A percentile compares a stretch with the other conserved stretches of the same genome.
phyloP scores from a whole-genome alignment of 164 flowering plant genomes.

The Warburgia ugandensis region DNA sequence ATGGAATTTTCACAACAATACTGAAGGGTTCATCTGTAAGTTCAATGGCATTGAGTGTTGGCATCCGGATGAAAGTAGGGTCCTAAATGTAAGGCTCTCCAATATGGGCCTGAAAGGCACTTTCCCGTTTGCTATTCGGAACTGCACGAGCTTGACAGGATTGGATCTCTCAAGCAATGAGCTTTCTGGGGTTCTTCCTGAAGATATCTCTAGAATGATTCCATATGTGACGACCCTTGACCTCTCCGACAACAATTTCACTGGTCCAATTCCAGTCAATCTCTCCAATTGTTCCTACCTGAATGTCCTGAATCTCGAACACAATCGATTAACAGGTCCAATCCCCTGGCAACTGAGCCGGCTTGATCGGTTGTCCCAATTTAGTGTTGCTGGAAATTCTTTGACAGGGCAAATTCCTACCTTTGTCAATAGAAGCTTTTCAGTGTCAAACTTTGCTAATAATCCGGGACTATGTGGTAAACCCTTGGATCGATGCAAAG shows the following conservation, averaged over 20 bases:
- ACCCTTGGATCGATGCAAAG: slow-evolving; percentile 22
- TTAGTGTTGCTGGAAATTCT: slow-evolving; percentile 49
- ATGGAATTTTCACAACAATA: slow-evolving; percentile 49
- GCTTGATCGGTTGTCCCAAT: slow-evolving; percentile 40
- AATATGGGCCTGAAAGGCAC: slow-evolving; percentile 57
- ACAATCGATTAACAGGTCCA: slow-evolving; percentile 46
- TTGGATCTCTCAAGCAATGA: slow-evolving; percentile 65
- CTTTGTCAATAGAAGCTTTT: not conserved
- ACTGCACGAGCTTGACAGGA: slow-evolving; percentile 60
- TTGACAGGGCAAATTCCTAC: slow-evolving; percentile 52
- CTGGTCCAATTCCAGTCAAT: slow-evolving; percentile 44
- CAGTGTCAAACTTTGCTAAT: not conserved
- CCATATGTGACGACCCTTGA: slow-evolving; percentile 42
- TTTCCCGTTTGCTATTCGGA: slow-evolving; percentile 50
- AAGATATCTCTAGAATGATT: slow-evolving; percentile 25
- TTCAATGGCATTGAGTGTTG: slow-evolving; percentile 73
- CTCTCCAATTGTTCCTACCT: slow-evolving; percentile 46
- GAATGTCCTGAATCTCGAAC: slow-evolving; percentile 52
- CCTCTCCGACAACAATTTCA: slow-evolving; percentile 61
- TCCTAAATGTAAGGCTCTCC: slow-evolving; percentile 46
- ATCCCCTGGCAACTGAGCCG: slow-evolving; percentile 44
- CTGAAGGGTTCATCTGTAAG: slow-evolving; percentile 61
- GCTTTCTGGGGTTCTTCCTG: slow-evolving; percentile 49
- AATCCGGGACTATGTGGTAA: slow-evolving; percentile 8
- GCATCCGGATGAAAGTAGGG: slow-evolving; percentile 66